phyloP scores from a whole-genome alignment of 495 filamentous ascomycete species.

The Tricharina praecox region DNA sequence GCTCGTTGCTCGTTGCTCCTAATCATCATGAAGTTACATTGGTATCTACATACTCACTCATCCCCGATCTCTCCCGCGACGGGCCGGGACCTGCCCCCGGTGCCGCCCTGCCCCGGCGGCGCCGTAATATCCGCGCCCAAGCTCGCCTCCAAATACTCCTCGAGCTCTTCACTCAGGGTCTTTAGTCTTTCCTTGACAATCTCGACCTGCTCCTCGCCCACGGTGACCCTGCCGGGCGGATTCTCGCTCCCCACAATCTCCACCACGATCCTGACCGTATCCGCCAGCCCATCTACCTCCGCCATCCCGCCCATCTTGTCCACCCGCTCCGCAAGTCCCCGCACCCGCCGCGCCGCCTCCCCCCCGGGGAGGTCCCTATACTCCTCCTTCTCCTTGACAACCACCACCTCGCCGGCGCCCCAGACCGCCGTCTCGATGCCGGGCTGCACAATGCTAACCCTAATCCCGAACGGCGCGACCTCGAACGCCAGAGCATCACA shows the following conservation, averaged over 20 bases:
- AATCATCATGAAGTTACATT: no score
- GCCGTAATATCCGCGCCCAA: conserved; percentile 42
- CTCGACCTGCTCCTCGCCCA: conserved; percentile 74
- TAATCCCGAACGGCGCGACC: conserved; percentile 93
- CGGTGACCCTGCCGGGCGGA: conserved; percentile 83
- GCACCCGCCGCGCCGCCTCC: background rate
- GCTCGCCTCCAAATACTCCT: conserved; percentile 87
- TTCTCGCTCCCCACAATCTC: conserved; percentile 92
- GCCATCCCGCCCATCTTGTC: conserved; percentile 4
- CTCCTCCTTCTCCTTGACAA: background rate
- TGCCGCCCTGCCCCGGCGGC: conserved; percentile 3
- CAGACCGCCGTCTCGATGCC: conserved; percentile 33
- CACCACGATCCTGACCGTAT: conserved; percentile 81
- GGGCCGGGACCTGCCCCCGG: conserved; percentile 1
- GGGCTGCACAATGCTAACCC: conserved; percentile 86
- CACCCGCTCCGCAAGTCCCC: background rate
- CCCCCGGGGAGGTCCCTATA: background rate
- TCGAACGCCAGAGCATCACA: conserved; percentile 74
- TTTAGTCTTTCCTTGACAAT: conserved; percentile 92
- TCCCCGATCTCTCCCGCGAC: background rate
- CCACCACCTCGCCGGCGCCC: background rate
- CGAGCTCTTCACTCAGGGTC: conserved; percentile 86
- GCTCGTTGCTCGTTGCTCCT: no score
- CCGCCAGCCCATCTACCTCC: conserved; percentile 25
- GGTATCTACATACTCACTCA: background rate